These are phyloP conservation scores for Fomitopsis serialis DNA, from an alignment of 768 basidiomycete genomes.

Conservation along the genomic window DNA sequence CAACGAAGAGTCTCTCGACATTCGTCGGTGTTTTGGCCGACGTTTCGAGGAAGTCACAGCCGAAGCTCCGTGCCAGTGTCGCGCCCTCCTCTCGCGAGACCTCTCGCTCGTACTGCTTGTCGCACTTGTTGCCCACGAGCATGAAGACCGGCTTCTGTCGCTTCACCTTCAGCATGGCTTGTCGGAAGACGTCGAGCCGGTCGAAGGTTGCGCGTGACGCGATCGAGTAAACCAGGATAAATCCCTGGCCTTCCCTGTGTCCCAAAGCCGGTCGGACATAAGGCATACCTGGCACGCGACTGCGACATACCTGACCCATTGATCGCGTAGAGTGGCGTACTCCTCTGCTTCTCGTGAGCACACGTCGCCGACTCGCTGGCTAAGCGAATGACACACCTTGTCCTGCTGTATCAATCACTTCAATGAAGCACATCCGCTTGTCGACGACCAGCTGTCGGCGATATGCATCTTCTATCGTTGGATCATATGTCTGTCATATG, in stretches of 20 bases:
- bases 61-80: constrained; percentile 73
- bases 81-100: constrained; percentile 88
- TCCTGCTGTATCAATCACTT: constrained; percentile 96
- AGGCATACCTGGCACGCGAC: background rate
- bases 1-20: constrained; percentile 86
- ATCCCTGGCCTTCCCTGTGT: constrained; percentile 93
- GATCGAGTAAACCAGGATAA: constrained; percentile 95
- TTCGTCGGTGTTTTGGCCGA: constrained; percentile 94
- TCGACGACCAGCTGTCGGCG: constrained; percentile 93
- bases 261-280: background rate
- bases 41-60: constrained; percentile 94
- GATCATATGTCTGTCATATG: constrained; percentile 79
- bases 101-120: constrained; percentile 87
- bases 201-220: constrained; percentile 91
- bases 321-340: constrained; percentile 92
- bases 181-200: constrained; percentile 83
- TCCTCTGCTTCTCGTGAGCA: constrained; percentile 60
- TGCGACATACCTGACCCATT: constrained; percentile 87
- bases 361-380: background rate
- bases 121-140: constrained; percentile 95
- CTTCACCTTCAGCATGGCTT: constrained; percentile 87
- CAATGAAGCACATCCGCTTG: constrained; percentile 92
- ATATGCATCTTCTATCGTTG: constrained; percentile 98
- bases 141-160: constrained; percentile 83
- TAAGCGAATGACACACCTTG: constrained; percentile 60